Conservation (phyloP, 2,329 filamentous ascomycete genomes). For the Aspergillus vadensis region DNA sequence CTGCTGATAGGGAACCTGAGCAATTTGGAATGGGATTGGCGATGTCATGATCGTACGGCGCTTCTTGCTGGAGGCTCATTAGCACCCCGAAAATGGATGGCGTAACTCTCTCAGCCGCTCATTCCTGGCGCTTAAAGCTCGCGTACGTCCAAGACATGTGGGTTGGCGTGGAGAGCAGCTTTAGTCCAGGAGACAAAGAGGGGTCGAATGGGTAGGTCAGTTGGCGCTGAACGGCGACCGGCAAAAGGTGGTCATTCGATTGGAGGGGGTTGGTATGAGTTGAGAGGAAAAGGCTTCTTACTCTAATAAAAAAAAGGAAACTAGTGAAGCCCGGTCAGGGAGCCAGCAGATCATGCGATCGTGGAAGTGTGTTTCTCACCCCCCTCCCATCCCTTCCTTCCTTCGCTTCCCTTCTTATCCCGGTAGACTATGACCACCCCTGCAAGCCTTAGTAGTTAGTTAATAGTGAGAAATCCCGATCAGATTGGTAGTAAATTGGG, state of each 20-base stretch:
- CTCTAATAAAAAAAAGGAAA: not conserved
- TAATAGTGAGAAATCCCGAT: not conserved
- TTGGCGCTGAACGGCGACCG: not conserved
- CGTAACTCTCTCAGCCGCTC: not conserved
- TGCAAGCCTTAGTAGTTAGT: not conserved
- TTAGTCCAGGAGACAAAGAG: not conserved
- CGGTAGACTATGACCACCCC: not conserved
- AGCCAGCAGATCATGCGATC: slow-evolving; percentile 3
- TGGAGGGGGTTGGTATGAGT: too few species aligned
- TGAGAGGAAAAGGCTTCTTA: not conserved
- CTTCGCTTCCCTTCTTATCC: not conserved
- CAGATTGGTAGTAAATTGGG: not conserved
- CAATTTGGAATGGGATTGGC: not conserved
- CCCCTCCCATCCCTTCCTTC: not conserved
- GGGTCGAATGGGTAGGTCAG: not conserved
- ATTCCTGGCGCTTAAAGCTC: slow-evolving; percentile 4
- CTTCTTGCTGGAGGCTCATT: slow-evolving; percentile 2
- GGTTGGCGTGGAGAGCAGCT: not conserved
- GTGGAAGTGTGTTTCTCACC: not conserved
- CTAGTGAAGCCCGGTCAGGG: not conserved
- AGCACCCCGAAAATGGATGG: not conserved
- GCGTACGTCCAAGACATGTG: not conserved
- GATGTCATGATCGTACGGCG: not conserved
- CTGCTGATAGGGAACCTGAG: not conserved
- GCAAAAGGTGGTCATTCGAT: not conserved